A percentile compares a stretch with the other conserved stretches of the same genome.
These are phyloP conservation scores for Asparagopsis taxiformis DNA, from an alignment of 31 red algal genomes.

Conservation along the genomic window DNA sequence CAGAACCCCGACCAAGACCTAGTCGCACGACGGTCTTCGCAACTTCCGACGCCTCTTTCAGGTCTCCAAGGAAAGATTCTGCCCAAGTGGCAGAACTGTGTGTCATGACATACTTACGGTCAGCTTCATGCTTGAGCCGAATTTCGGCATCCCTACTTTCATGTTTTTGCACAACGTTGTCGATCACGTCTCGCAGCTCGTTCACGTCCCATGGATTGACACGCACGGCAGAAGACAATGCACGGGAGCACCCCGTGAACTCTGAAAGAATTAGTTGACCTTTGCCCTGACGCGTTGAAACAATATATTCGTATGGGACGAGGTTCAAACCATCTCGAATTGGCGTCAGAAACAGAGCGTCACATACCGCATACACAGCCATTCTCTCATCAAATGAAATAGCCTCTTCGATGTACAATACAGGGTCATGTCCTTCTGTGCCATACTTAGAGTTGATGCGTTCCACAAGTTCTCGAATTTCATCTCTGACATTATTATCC, in stretches of 20 bases:
- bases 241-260: conserved; percentile 96
- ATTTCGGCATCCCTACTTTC: conserved; percentile 44
- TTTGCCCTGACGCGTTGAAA: conserved; percentile 75
- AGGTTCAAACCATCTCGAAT: conserved; percentile 98
- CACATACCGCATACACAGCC: conserved; percentile 81
- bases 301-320: conserved; percentile 96
- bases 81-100: conserved; percentile 83
- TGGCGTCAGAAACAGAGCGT: conserved; percentile 90
- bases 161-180: conserved; percentile 78
- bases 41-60: conserved; percentile 79
- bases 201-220: conserved; percentile 93
- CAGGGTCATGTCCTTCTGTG: no score
- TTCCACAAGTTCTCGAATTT: conserved; percentile 90
- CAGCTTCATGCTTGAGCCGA: conserved; percentile 81
- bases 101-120: conserved; percentile 79
- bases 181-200: conserved; percentile 79
- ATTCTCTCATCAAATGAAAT: no score
- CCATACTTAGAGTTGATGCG: conserved; percentile 85
- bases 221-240: conserved; percentile 87
- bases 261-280: conserved; percentile 93
- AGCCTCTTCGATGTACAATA: no score
- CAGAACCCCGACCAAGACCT: conserved; percentile 74
- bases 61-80: conserved; percentile 86
- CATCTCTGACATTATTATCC: conserved; percentile 70
- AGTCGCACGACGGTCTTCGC: conserved; percentile 72